Percentiles rank a stretch among this genome's conserved stretches.
phyloP scores from a whole-genome alignment of 768 basidiomycete species.

The Suillus decipiens region DNA sequence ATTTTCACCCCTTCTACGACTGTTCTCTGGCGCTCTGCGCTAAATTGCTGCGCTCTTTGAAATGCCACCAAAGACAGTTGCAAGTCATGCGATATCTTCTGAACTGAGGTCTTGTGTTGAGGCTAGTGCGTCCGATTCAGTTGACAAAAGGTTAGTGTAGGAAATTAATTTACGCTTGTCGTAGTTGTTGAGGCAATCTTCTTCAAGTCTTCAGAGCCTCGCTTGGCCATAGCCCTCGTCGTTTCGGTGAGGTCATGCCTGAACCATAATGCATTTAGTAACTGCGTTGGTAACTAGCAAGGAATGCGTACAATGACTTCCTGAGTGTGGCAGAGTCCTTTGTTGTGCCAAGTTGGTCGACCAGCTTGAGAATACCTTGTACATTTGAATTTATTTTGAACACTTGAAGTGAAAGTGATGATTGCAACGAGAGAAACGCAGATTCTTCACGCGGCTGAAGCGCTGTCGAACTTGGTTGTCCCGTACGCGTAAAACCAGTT shows the following conservation, averaged over 20 bases:
- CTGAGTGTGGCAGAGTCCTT: conserved; percentile 80
- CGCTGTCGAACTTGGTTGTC: conserved; percentile 24
- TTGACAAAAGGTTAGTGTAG: not conserved
- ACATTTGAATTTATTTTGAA: conserved; percentile 99
- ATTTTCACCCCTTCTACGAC: conserved; percentile 87
- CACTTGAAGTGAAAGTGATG: conserved; percentile 85
- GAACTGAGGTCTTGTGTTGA: conserved; percentile 77
- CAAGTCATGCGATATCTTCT: conserved; percentile 93
- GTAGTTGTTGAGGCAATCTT: conserved; percentile 71
- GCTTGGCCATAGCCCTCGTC: conserved; percentile 93
- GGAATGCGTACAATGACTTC: conserved; percentile 73
- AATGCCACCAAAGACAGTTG: conserved; percentile 88
- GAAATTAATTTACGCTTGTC: conserved; percentile 48
- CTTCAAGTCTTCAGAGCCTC: conserved; percentile 92
- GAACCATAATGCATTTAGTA: conserved; percentile 8
- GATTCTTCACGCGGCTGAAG: conserved; percentile 62
- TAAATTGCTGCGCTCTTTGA: conserved; percentile 87
- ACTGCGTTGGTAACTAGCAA: not conserved
- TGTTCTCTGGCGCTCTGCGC: conserved; percentile 86
- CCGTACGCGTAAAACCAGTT: conserved; percentile 38
- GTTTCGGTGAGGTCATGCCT: conserved; percentile 95
- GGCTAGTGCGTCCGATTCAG: conserved; percentile 46
- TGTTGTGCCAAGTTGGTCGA: conserved; percentile 90
- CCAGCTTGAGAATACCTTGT: conserved; percentile 91
- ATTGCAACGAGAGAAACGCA: conserved; percentile 74